These are phyloP conservation scores for Irpex lacteus DNA, from an alignment of 1,284 basidiomycete genomes.

Conservation along the genomic window DNA sequence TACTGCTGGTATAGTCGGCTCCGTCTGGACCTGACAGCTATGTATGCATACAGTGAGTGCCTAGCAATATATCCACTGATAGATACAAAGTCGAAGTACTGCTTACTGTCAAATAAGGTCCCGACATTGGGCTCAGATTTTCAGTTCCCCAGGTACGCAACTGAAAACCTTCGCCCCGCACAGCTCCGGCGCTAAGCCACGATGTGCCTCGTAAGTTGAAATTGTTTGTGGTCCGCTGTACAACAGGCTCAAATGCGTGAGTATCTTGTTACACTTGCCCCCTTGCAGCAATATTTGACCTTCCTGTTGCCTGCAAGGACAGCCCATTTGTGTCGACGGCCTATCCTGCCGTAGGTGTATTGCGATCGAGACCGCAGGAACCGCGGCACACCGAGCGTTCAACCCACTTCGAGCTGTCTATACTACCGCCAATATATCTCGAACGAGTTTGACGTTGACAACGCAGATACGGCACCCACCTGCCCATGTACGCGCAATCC, in stretches of 20 bases:
- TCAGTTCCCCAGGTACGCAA: not conserved
- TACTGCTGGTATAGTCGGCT: not conserved
- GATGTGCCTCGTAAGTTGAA: not conserved
- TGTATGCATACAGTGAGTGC: not conserved
- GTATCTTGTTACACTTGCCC: not conserved
- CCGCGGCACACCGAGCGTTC: too few relatives aligned
- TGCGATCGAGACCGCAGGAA: not conserved
- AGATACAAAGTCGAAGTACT: not conserved
- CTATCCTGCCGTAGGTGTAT: not conserved
- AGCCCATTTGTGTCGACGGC: not conserved
- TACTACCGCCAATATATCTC: not conserved
- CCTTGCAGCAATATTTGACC: too few relatives aligned
- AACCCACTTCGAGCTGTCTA: not conserved
- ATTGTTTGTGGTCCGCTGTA: not conserved
- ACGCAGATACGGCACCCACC: not conserved
- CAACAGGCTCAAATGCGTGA: not conserved
- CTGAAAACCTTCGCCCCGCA: not conserved
- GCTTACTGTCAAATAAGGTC: not conserved
- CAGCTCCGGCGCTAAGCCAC: not conserved
- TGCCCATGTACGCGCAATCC: not conserved
- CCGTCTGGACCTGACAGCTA: not conserved
- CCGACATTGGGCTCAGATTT: not conserved
- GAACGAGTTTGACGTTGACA: not conserved
- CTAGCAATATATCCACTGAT: not conserved
- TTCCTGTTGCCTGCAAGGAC: too few relatives aligned